Evolutionary conservation across 1,284 basidiomycete species (phyloP), one percentile per base, ranked within the genome.

Genomic region (Hemileccinum hortonii): DNA sequence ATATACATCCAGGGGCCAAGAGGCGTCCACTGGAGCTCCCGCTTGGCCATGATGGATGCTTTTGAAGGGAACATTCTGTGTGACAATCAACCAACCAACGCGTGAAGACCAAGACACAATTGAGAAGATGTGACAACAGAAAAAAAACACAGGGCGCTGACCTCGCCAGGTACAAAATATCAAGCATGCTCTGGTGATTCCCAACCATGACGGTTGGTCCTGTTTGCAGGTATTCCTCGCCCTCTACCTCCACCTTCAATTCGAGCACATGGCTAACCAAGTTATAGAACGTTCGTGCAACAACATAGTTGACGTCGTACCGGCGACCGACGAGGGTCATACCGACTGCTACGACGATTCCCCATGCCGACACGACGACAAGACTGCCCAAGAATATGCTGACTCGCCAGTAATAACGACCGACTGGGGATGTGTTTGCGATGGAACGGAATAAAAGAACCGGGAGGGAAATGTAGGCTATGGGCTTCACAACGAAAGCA

Each of bases 111-210:
- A 30, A 15, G 32, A 47, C 14, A n/a, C 11, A 11, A 26, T 47
- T 26, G 33, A 50, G 47, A 33, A 49, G 22, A 37, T 46, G 30
- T 12, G 39, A 53, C 43, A 19, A 45, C n/a, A 12, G n/a, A 50
- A 45, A 16, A 32, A 46, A 18, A 35, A 51, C 35, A 36, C 18
- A 51, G 18, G 32, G 39, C 32, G 60, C 83, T 70, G 67, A 90
- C 89, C 81, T 83, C 53, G 90, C 95, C 49, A 99, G 77, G 62
- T 87, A 84, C 36, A 94, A 71, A 54, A 97, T 81, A 71, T 96
- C 94, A 50, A 97, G 71, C 81, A 94, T 90, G 61, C 89, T 92
- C 76, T 98, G 97, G 69, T 99, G 97, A 70, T 99, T 99, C 10
- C 84, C 86, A 56, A 98, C 81, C 29, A 96, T 70, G 15, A 99